phyloP scores from a whole-genome alignment of 139 green algal genomes.

The Volvox reticuliferus region DNA sequence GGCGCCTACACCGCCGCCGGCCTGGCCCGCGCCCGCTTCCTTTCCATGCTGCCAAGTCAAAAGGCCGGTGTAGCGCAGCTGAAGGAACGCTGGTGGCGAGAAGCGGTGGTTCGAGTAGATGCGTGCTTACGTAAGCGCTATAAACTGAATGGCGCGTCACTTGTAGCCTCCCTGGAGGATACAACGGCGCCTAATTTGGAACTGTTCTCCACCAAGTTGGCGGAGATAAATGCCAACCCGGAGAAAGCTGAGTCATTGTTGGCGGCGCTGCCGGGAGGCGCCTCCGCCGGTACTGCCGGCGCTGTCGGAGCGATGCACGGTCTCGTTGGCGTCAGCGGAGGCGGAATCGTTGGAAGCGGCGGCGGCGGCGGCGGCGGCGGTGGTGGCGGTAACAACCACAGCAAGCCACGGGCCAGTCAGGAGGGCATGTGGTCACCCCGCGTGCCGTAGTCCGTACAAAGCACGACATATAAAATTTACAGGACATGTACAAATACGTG shows the following conservation, averaged over 20 bases:
- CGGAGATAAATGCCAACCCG: slow-evolving; percentile 31
- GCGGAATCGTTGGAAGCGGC: too few species aligned
- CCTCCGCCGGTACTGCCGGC: background rate
- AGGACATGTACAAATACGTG: too few species aligned
- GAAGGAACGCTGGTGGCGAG: slow-evolving; percentile 45
- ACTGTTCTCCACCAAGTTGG: background rate
- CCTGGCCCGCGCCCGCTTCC: slow-evolving; percentile 30
- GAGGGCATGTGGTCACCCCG: too few species aligned
- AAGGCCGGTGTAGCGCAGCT: slow-evolving; percentile 33
- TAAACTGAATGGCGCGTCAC: background rate
- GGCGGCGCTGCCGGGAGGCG: slow-evolving; percentile 16
- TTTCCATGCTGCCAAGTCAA: background rate
- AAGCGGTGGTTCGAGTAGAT: slow-evolving; percentile 39
- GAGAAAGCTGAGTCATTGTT: slow-evolving; percentile 29
- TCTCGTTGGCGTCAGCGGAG: background rate
- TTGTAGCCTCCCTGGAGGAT: slow-evolving; percentile 29
- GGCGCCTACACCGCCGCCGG: background rate
- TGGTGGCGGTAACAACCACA: background rate
- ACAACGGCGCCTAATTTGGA: background rate
- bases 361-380: too few species aligned
- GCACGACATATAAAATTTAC: too few species aligned
- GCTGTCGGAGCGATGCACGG: too few species aligned
- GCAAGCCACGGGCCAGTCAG: too few species aligned
- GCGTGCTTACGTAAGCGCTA: slow-evolving; percentile 11
- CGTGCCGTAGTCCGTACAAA: too few species aligned